Base-by-base conservation (phyloP, 192 early-diverging fungal genomes). In the Backusella psychrophila region DNA sequence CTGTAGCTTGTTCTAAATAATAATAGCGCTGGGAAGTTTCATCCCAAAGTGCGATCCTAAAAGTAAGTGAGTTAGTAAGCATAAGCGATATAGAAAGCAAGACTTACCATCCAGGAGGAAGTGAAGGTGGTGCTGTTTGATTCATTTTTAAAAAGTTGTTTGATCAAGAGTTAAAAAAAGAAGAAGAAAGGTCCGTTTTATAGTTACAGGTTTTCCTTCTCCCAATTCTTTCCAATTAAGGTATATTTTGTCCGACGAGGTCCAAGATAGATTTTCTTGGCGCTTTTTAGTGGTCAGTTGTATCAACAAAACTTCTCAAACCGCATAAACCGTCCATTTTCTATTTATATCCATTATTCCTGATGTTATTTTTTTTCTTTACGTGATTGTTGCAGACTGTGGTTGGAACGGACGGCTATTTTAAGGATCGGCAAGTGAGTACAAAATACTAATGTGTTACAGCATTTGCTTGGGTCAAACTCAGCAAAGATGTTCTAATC, bases 1-100 rank as follows among this genome's bases (percentile, higher is more conserved):
- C 77, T 11, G 77, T 74, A 15, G 68, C 66, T n/a, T 72, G 73
- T 39, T 78, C 73, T 17, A 68, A 49, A 74, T 56, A 78, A 33
- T 74, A 78, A 41, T 78, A 78, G 6, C 77, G 65, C 31, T 72
- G 63, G 9, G 66, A 46, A 26, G 38, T 33, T 34, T 73, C 63
- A n/a, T 78, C 77, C 77, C 77, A 78, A 33, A 74, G 66, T 36
- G 77, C 72, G 15, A 78, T 52, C 77, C 77, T 78, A 74, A 15
- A 3, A 19, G 11, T 0, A 31, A 67, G 7, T 26, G 26, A 29
- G 56, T 63, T 63, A 26, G 56, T 29, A 29, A 63, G 21, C 42
- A 14, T 29, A 63, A 29, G 7, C 6, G 11, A 23, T 12, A 14
- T 63, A 29, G 0, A 29, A 23, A 21, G 1, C 56, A 29, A 31